These are phyloP conservation scores for Colletotrichum liriopes DNA, from an alignment of 2,329 filamentous ascomycete species.

Conservation along the genomic window DNA sequence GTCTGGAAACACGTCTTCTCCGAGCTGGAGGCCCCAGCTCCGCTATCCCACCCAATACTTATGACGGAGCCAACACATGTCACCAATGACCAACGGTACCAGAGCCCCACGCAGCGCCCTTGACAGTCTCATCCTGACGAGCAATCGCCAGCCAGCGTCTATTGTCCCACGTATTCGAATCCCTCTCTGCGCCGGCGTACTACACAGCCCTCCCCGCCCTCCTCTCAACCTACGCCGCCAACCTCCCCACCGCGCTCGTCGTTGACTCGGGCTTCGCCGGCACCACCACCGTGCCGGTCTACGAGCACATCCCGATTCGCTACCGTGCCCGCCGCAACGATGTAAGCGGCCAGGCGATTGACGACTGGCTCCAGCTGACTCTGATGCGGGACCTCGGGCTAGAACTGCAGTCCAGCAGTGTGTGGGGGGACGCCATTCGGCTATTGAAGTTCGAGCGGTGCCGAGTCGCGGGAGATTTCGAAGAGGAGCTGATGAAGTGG, in stretches of 20 bases:
- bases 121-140: neutral
- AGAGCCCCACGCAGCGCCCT: neutral
- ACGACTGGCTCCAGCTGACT: slow-evolving; percentile 12
- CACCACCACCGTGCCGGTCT: slow-evolving; percentile 7
- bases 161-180: slow-evolving; percentile 15
- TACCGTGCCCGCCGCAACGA: neutral
- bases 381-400: slow-evolving; percentile 3
- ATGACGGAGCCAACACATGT: slow-evolving; percentile 23
- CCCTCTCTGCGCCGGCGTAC: slow-evolving; percentile 11
- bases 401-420: neutral
- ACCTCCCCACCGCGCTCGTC: slow-evolving; percentile 27
- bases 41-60: neutral
- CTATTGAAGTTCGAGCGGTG: slow-evolving; percentile 6
- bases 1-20: slow-evolving; percentile 9
- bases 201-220: slow-evolving; percentile 7
- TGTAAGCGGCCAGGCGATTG: slow-evolving; percentile 13
- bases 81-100: slow-evolving; percentile 15
- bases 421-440: neutral
- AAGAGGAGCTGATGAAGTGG: neutral
- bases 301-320: neutral
- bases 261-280: slow-evolving; percentile 18
- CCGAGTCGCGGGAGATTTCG: slow-evolving; percentile 14
- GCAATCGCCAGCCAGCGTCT: neutral
- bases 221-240: slow-evolving; percentile 22
- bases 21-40: slow-evolving; percentile 5